Percentiles rank a stretch among this genome's conserved stretches.
These are phyloP conservation scores for Metschnikowia baotianmanensis DNA, from an alignment of 805 yeast genomes.

Conservation along the genomic window DNA sequence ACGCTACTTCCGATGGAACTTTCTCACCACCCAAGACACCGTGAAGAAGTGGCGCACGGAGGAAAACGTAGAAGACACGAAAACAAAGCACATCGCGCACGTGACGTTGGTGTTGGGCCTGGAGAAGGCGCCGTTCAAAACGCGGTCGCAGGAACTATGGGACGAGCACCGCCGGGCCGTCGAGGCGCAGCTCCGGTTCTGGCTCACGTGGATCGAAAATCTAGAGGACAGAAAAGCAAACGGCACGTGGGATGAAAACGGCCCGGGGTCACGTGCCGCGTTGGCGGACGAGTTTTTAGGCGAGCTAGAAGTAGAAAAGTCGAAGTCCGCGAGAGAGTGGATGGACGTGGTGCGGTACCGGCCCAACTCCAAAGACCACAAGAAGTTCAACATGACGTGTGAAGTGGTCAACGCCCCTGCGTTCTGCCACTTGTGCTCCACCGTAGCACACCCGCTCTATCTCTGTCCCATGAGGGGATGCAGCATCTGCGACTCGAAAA, in stretches of 20 bases:
- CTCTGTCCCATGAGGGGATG: slow-evolving; percentile 3
- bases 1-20: slow-evolving; percentile 6
- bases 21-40: slow-evolving; percentile 1
- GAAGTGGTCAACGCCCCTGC: slow-evolving; percentile 1
- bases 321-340: background rate
- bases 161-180: background rate
- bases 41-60: background rate
- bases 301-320: background rate
- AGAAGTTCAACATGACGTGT: slow-evolving; percentile 1
- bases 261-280: no score
- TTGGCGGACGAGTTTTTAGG: background rate
- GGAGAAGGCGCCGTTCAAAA: background rate
- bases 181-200: background rate
- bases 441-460: slow-evolving; percentile 4
- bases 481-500: slow-evolving; percentile 1
- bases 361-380: background rate
- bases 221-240: background rate
- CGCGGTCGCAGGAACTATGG: background rate
- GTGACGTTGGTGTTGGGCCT: slow-evolving; percentile 2
- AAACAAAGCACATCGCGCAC: background rate
- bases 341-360: slow-evolving; percentile 1
- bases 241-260: no score
- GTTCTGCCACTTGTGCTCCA: slow-evolving; percentile 1
- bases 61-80: background rate
- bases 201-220: slow-evolving; percentile 1